These are phyloP conservation scores for Trebouxia sp. DNA, from an alignment of 139 green algal species.

Conservation along the genomic window DNA sequence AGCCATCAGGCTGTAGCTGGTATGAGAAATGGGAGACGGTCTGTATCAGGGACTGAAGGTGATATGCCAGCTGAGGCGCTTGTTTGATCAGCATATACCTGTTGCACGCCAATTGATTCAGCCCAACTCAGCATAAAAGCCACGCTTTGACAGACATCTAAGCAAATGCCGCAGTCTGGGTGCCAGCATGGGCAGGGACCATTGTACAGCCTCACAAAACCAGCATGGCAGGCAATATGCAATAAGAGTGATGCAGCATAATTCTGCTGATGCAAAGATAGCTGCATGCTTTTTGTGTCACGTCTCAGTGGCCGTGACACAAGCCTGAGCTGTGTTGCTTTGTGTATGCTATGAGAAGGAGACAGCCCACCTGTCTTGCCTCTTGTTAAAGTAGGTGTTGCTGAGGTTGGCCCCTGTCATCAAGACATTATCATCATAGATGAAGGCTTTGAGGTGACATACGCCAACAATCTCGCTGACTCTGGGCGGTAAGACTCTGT, in stretches of 20 bases:
- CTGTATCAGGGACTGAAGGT: neutral
- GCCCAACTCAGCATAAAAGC: no score
- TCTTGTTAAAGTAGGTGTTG: conserved; percentile 53
- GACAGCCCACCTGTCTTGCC: conserved; percentile 51
- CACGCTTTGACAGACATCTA: no score
- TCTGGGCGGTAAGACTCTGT: conserved; percentile 42
- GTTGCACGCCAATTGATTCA: no score
- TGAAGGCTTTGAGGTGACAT: conserved; percentile 52
- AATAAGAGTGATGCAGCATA: no score
- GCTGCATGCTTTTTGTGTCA: no score
- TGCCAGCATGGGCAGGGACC: no score
- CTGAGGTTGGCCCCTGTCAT: conserved; percentile 60
- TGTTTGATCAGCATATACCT: neutral
- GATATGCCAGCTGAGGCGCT: neutral
- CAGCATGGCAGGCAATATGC: no score
- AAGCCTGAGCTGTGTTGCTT: neutral
- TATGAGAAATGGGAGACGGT: conserved; percentile 35
- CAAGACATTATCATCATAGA: conserved; percentile 60
- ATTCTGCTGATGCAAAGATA: no score
- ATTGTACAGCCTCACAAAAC: no score
- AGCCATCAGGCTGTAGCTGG: conserved; percentile 20
- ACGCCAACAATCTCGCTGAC: conserved; percentile 47
- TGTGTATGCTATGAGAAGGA: no score
- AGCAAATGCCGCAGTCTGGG: no score
- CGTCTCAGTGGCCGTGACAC: no score